Evolutionary conservation across 371 early-diverging fungal genomes (phyloP), one percentile per base, ranked within the genome.

Genomic region (Syncephalis plumigaleata): DNA sequence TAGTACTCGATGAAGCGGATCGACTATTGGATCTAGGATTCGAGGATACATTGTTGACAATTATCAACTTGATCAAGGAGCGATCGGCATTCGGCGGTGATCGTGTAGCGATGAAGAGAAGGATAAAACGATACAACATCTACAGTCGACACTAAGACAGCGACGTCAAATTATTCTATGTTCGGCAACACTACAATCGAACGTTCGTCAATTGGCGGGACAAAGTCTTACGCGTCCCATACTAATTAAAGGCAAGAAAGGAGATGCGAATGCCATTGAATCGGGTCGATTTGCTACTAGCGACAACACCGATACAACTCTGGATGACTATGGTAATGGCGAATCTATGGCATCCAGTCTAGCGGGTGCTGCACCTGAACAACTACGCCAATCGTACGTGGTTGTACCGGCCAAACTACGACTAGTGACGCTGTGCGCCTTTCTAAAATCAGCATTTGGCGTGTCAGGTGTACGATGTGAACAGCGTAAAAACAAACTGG

Each of bases 1-100:
- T 98, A 42, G 90, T 99, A 7, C 68, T 99, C 47, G 99, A 98
- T 64, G 99, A 99, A 69, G 96, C 96, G 13, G 99, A 99, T 75
- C 80, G 96, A 16, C 74, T 98, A 59, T 66, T 98, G 52, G 98
- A 97, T 55, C 68, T 87, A 2, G 98, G 97, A 2, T 98, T 98
- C 55, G 92, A 91, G 51, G 86, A 91, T 46, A 90, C 91, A 21
- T 66, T 98, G 55, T 77, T 79, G 50, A 77, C 81, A 50, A 91
- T 88, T 49, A 59, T 86, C 64, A 58, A 64, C 27, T 57, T 82
- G 23, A 63, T 87, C 31, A 70, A 72, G 45, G 68, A 76, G n/a
- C 53, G 63, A n/a, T 65, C 58, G 0, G 48, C 2, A 13, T 26
- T 7, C 18, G 23, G n/a, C 27, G 43, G 2, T 21, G 24, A 39